These are phyloP conservation scores for Colletotrichum somersetense DNA, from an alignment of 2,329 filamentous ascomycete species.

Conservation along the genomic window DNA sequence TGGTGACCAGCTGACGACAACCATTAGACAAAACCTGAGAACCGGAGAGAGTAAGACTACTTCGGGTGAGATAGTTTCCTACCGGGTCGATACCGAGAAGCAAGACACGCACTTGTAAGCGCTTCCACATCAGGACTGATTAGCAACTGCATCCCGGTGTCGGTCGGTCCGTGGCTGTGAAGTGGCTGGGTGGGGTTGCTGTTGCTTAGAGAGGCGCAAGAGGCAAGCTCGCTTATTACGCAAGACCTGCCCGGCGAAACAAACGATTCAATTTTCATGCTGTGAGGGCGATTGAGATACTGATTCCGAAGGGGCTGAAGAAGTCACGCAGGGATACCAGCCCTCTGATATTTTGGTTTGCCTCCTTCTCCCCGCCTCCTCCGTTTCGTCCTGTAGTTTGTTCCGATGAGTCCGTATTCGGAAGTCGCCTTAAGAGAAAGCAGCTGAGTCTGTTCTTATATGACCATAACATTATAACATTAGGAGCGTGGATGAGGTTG, in stretches of 20 bases:
- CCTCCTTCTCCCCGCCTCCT: background rate
- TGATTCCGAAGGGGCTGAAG: background rate
- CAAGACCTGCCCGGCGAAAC: background rate
- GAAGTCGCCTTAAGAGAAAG: background rate
- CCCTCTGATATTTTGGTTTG: background rate
- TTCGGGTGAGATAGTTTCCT: background rate
- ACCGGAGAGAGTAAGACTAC: background rate
- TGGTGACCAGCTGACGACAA: constrained; percentile 2
- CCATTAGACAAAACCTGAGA: background rate
- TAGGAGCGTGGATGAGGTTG: background rate
- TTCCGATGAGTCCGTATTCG: background rate
- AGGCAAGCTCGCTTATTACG: background rate
- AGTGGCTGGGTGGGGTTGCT: constrained; percentile 8
- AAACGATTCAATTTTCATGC: background rate
- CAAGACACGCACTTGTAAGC: background rate
- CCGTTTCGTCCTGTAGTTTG: background rate
- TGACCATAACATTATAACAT: background rate
- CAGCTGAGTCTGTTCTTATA: background rate
- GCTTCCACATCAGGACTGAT: background rate
- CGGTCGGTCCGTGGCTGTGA: background rate
- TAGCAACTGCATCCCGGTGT: background rate
- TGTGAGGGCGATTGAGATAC: background rate
- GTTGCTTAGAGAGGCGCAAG: background rate
- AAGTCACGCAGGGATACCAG: background rate
- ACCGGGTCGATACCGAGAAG: background rate